Evolutionary conservation across 805 yeast species (phyloP), one percentile per base, ranked within the genome.

Genomic region (Candida ulmi): DNA sequence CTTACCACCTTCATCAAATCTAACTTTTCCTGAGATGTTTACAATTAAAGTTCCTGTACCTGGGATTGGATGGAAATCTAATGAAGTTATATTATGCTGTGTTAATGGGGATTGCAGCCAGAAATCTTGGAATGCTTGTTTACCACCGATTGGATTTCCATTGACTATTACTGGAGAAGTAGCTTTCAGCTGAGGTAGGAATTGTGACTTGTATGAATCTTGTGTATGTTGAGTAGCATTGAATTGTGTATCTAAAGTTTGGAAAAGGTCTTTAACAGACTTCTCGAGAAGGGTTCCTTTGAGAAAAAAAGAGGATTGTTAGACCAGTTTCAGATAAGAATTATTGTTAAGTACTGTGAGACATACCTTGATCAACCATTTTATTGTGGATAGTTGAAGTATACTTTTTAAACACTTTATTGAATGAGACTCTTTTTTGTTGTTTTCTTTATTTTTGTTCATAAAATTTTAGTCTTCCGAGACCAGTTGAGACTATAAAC

Each of bases 1-100:
- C 43, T 66, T 71, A 0, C 93, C 93, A 39, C 81, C 72, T 52
- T 85, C 93, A 58, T 85, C 93, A 50, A 83, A 84, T 44, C 80
- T 68, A 11, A 83, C 84, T 56, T 81, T 84, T 13, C 76, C 65
- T 37, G 68, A 66, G 13, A 76, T 61, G 40, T 70, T 71, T 23
- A 79, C 66, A 8, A 81, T 66, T 29, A 68, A 57, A 1, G 73
- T 65, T 1, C 77, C 78, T 0, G 83, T 69, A 1, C 86, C 86
- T 0, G 85, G 85, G 9, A 83, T 71, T 42, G 76, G 62, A 52
- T 83, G 93, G 35, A 76, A 71, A 55, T 83, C 91, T 38, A 72
- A 69, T 11, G 80, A 73, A n/a, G 77, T 74, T 30, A 83, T 53
- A 39, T 68, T 76, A 54, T 83, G 93, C 41, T 74, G 78, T 1